Conservation (phyloP, 192 early-diverging fungal genomes). For the Backusella mclennaniae region DNA sequence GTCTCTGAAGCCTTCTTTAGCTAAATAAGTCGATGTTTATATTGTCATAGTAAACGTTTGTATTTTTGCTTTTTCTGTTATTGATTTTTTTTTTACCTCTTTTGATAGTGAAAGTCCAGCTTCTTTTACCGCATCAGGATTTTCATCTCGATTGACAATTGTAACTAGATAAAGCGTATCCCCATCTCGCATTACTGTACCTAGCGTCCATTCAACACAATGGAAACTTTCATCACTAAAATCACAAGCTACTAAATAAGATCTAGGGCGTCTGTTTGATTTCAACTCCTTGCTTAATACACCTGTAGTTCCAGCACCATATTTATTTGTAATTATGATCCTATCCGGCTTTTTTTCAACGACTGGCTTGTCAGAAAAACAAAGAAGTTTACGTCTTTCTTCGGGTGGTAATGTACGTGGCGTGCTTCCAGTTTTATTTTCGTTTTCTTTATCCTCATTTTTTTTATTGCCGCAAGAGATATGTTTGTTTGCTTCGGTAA, state of each 20-base stretch:
- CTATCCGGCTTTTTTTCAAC: constrained; percentile 9
- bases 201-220: constrained; percentile 48
- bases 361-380: constrained; percentile 15
- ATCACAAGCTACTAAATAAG: constrained; percentile 53
- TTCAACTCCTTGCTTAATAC: neutral
- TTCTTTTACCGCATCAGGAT: constrained; percentile 28
- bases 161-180: constrained; percentile 49
- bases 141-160: constrained; percentile 44
- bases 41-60: neutral
- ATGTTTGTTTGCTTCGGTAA: constrained; percentile 22
- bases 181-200: constrained; percentile 48
- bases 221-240: constrained; percentile 50
- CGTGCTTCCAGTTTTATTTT: neutral
- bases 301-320: constrained; percentile 16
- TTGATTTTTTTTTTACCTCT: constrained; percentile 15
- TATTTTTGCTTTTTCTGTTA: neutral
- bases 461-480: constrained; percentile 12
- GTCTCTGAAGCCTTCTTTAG: constrained; percentile 26
- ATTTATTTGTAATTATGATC: constrained; percentile 1
- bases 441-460: neutral
- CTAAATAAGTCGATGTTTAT: constrained; percentile 6
- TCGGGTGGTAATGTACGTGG: neutral
- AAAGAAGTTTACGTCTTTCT: constrained; percentile 5
- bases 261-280: constrained; percentile 7
- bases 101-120: constrained; percentile 25